Evolutionary conservation across 495 filamentous ascomycete species (phyloP).

Genomic region (Penicillium arizonense): DNA sequence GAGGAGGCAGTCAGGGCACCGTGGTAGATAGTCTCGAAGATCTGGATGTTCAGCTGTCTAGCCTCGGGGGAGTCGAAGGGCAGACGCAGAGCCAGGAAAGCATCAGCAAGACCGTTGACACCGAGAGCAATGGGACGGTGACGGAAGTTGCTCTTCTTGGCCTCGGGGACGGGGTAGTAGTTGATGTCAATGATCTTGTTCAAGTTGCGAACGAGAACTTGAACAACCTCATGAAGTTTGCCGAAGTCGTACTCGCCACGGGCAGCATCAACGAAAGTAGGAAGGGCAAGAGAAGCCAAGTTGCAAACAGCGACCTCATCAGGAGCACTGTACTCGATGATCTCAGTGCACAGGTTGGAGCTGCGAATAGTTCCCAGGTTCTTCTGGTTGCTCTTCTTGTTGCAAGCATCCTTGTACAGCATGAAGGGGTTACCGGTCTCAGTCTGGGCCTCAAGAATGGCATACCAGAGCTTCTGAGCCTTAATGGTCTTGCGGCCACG

Average conservation of each 20-base stretch:
- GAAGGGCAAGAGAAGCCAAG: slow-evolving; percentile 88
- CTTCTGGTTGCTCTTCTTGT: slow-evolving; percentile 99
- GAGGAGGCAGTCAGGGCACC: slow-evolving; percentile 86
- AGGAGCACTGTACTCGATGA: slow-evolving; percentile 93
- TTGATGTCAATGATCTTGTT: slow-evolving; percentile 98
- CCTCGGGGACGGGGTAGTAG: slow-evolving; percentile 93
- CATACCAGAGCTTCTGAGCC: slow-evolving; percentile 99
- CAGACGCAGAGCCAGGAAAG: slow-evolving; percentile 93
- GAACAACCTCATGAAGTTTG: slow-evolving; percentile 89
- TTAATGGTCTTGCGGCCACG: slow-evolving; percentile 87
- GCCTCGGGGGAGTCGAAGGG: slow-evolving; percentile 96
- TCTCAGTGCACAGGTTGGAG: slow-evolving; percentile 98
- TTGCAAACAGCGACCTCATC: slow-evolving; percentile 99
- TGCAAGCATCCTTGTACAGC: slow-evolving; percentile 98
- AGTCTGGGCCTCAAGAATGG: slow-evolving; percentile 94
- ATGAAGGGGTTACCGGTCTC: slow-evolving; percentile 99
- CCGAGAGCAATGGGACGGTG: slow-evolving; percentile 93
- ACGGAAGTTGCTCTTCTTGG: slow-evolving; percentile 90
- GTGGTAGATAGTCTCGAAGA: slow-evolving; percentile 99
- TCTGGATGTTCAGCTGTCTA: slow-evolving; percentile 90
- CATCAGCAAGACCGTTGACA: slow-evolving; percentile 98
- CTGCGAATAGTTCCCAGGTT: slow-evolving; percentile 96
- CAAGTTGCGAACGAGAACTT: slow-evolving; percentile 85
- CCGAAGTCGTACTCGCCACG: slow-evolving; percentile 86
- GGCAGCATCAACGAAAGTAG: slow-evolving; percentile 80